Evolutionary conservation across 805 yeast species (phyloP).

Genomic region (Candida quercuum): DNA sequence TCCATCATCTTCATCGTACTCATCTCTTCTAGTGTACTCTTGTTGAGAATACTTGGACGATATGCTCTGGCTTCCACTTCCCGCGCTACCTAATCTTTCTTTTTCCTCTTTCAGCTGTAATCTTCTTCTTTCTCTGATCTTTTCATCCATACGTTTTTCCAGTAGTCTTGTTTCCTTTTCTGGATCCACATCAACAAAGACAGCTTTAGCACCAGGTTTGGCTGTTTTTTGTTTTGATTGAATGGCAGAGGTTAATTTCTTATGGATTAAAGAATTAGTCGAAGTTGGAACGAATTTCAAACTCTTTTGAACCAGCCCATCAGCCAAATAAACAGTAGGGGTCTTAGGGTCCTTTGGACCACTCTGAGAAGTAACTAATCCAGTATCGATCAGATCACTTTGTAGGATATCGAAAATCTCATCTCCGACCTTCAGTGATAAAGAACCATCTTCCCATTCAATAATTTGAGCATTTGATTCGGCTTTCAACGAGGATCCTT

Average conservation of each 20-base stretch:
- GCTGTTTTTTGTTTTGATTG: conserved; percentile 27
- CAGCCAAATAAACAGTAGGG: conserved; percentile 27
- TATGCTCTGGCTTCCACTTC: conserved; percentile 20
- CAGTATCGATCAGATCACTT: conserved; percentile 62
- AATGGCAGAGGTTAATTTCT: conserved; percentile 68
- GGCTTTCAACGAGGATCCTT: conserved; percentile 51
- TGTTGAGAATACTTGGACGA: conserved; percentile 17
- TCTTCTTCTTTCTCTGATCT: conserved; percentile 62
- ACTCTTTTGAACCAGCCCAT: conserved; percentile 56
- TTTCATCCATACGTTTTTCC: conserved; percentile 61
- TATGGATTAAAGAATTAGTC: conserved; percentile 79
- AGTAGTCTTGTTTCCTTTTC: conserved; percentile 59
- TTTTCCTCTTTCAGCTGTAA: conserved; percentile 45
- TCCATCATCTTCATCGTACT: conserved; percentile 30
- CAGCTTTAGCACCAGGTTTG: conserved; percentile 33
- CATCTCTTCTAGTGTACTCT: conserved; percentile 28
- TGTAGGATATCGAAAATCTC: conserved; percentile 79
- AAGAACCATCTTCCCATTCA: conserved; percentile 91
- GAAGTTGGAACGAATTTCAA: conserved; percentile 86
- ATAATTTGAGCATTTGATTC: conserved; percentile 88
- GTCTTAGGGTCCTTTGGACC: background rate
- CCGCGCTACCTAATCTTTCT: conserved; percentile 47
- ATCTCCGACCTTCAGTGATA: conserved; percentile 79
- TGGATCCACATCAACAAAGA: conserved; percentile 53
- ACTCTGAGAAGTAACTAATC: conserved; percentile 53